Conservation (phyloP, 139 green algal species). For the Auxenochlorella protothecoides region DNA sequence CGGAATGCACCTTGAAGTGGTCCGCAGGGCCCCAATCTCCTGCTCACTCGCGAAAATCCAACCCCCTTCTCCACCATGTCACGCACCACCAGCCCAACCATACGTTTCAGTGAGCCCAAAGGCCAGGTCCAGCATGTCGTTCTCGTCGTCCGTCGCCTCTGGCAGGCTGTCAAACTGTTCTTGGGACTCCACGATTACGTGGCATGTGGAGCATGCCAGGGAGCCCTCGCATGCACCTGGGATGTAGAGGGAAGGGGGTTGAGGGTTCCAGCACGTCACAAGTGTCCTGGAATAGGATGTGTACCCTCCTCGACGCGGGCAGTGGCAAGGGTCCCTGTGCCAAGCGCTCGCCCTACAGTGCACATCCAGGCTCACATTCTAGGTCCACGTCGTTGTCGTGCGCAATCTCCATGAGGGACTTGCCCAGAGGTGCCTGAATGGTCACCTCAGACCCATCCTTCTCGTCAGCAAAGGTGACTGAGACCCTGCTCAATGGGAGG, state of each 20-base stretch:
- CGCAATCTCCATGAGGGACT: slow-evolving; percentile 80
- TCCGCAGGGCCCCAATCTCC: too few species aligned
- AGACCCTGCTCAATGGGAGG: slow-evolving; percentile 44
- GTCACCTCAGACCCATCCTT: slow-evolving; percentile 71
- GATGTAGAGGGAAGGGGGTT: not conserved
- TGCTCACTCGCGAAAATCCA: too few species aligned
- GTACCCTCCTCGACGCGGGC: too few species aligned
- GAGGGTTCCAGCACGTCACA: not conserved
- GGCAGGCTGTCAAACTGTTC: slow-evolving; percentile 75
- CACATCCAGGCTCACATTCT: slow-evolving; percentile 53
- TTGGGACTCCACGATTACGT: slow-evolving; percentile 80
- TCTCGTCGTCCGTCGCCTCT: slow-evolving; percentile 93
- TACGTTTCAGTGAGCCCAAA: slow-evolving; percentile 92
- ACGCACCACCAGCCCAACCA: slow-evolving; percentile 4
- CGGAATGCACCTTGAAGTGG: too few species aligned
- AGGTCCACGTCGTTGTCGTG: slow-evolving; percentile 97
- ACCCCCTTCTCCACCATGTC: too few species aligned
- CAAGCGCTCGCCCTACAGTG: too few species aligned
- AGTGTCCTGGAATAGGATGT: not conserved
- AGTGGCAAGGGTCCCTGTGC: too few species aligned
- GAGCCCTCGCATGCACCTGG: slow-evolving; percentile 92
- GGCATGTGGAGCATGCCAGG: slow-evolving; percentile 96
- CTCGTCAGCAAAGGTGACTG: slow-evolving; percentile 77
- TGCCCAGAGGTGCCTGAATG: slow-evolving; percentile 69
- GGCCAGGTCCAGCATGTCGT: slow-evolving; percentile 97